Evolutionary conservation across 2,329 filamentous ascomycete species (phyloP).

Genomic region (Colletotrichum neosansevieriae): DNA sequence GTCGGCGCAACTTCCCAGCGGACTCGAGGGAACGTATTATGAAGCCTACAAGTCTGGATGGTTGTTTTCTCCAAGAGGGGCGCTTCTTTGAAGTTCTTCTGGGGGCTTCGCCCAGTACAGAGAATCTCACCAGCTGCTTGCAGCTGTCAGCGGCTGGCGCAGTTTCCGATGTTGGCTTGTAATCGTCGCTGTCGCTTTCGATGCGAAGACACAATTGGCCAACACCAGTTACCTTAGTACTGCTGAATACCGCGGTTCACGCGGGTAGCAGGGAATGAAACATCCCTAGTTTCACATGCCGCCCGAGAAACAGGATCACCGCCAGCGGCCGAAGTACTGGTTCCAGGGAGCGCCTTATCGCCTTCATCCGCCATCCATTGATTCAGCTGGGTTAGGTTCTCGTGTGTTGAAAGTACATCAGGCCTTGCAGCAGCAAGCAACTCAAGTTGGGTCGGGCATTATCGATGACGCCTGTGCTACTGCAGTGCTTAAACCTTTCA

Average conservation of each 20-base stretch:
- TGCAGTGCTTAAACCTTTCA: too few relatives aligned
- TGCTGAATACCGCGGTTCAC: constrained; percentile 21
- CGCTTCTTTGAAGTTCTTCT: too few relatives aligned
- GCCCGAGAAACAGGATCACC: constrained; percentile 1
- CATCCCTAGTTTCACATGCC: constrained; percentile 8
- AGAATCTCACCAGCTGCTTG: too few relatives aligned
- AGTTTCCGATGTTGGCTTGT: too few relatives aligned
- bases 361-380: background rate
- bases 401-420: background rate
- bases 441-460: background rate
- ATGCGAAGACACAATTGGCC: too few relatives aligned
- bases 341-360: background rate
- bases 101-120: too few relatives aligned
- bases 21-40: too few relatives aligned
- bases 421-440: background rate
- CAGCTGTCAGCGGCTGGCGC: too few relatives aligned
- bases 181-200: too few relatives aligned
- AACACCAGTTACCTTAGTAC: background rate
- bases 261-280: constrained; percentile 14
- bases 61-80: too few relatives aligned
- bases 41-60: too few relatives aligned
- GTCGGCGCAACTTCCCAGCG: too few relatives aligned
- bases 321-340: background rate
- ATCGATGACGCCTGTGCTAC: constrained; percentile 13
- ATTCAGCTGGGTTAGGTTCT: background rate